Percentiles rank a stretch among this genome's conserved stretches.
These are phyloP conservation scores for Fusarium irregulare DNA, from an alignment of 2,329 filamentous ascomycete species.

Conservation along the genomic window DNA sequence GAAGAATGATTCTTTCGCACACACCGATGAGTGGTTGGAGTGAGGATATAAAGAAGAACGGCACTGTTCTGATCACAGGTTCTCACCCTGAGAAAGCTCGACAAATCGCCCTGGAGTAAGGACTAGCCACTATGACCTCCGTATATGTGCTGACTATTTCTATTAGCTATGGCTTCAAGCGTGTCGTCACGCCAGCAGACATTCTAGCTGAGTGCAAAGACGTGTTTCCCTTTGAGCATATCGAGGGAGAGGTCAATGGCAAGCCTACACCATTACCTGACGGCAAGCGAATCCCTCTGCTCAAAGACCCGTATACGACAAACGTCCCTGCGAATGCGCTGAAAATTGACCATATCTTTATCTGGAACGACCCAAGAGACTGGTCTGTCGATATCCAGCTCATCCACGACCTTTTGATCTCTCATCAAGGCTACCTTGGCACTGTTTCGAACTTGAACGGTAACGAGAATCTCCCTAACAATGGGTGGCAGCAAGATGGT, in stretches of 20 bases:
- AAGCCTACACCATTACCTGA: slow-evolving; percentile 48
- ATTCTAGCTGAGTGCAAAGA: slow-evolving; percentile 78
- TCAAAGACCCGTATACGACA: slow-evolving; percentile 49
- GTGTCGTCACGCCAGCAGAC: slow-evolving; percentile 87
- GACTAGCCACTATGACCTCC: background rate
- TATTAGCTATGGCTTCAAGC: slow-evolving; percentile 76
- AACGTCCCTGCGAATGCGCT: slow-evolving; percentile 60
- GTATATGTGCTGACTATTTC: background rate
- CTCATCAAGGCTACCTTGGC: slow-evolving; percentile 80
- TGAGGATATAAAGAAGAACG: slow-evolving; percentile 50
- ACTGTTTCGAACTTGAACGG: slow-evolving; percentile 82
- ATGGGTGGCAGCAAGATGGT: slow-evolving; percentile 83
- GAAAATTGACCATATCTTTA: slow-evolving; percentile 89
- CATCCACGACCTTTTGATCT: slow-evolving; percentile 85
- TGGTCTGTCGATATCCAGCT: slow-evolving; percentile 93
- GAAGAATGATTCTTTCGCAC: slow-evolving; percentile 78
- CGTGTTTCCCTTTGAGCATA: slow-evolving; percentile 82
- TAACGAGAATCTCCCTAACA: slow-evolving; percentile 70
- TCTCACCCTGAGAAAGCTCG: slow-evolving; percentile 75
- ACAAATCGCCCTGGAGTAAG: slow-evolving; percentile 74
- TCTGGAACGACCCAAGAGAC: slow-evolving; percentile 96
- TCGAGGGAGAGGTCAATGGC: slow-evolving; percentile 48
- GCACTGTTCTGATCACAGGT: slow-evolving; percentile 78
- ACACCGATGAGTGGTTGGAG: slow-evolving; percentile 80
- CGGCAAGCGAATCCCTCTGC: slow-evolving; percentile 49